phyloP scores from a whole-genome alignment of 164 flowering plant genomes.

The Annona cherimola region DNA sequence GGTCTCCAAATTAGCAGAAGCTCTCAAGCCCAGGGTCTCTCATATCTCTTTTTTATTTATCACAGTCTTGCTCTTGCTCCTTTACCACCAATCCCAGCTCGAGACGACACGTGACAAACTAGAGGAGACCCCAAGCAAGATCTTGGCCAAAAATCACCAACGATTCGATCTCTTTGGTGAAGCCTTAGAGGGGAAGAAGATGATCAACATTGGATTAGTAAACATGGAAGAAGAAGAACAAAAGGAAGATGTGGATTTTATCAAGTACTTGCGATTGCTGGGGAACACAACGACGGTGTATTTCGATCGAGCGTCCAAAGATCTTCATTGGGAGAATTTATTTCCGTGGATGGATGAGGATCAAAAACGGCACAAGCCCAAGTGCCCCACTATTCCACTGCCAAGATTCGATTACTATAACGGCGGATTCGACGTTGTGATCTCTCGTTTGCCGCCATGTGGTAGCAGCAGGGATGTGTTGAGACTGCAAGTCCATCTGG shows the following conservation, averaged over 20 bases:
- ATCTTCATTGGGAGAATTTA: slow-evolving; percentile 41
- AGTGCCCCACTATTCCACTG: slow-evolving; percentile 69
- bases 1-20: neutral
- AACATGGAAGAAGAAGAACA: slow-evolving; percentile 21
- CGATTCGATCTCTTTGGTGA: slow-evolving; percentile 12
- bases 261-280: neutral
- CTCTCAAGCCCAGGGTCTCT: slow-evolving; percentile 11
- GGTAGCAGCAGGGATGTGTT: slow-evolving; percentile 43
- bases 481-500: slow-evolving; percentile 63
- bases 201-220: slow-evolving; percentile 34
- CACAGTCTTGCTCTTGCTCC: slow-evolving; percentile 12
- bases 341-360: slow-evolving; percentile 82
- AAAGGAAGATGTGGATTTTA: neutral
- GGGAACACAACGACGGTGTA: slow-evolving; percentile 20
- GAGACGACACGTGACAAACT: neutral
- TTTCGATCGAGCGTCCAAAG: slow-evolving; percentile 39
- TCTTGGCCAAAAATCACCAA: neutral
- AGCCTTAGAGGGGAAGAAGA: slow-evolving; percentile 4
- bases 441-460: slow-evolving; percentile 49
- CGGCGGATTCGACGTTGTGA: slow-evolving; percentile 45
- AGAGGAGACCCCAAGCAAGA: neutral
- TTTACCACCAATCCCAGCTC: slow-evolving; percentile 1
- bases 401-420: slow-evolving; percentile 31
- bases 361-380: slow-evolving; percentile 19
- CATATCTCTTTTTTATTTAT: slow-evolving; percentile 11